Evolutionary conservation across 768 basidiomycete species (phyloP).

Genomic region (Kwoniella dejecticola): DNA sequence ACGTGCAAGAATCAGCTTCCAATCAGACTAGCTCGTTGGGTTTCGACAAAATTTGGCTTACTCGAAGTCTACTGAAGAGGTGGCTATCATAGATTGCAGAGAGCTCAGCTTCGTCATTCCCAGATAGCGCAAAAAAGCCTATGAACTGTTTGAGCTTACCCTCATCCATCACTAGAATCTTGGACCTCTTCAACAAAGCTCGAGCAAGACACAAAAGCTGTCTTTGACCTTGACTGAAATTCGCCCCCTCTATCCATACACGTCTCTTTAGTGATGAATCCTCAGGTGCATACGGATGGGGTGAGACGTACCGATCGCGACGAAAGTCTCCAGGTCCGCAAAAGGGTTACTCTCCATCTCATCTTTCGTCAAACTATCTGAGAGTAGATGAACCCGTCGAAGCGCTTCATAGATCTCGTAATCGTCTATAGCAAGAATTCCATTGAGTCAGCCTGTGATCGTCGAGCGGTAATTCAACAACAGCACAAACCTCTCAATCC

Average conservation of each 20-base stretch:
- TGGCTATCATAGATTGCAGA: slow-evolving; percentile 30
- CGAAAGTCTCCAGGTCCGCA: slow-evolving; percentile 48
- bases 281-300: neutral
- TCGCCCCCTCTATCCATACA: slow-evolving; percentile 32
- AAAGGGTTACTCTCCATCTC: slow-evolving; percentile 35
- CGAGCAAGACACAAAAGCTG: slow-evolving; percentile 54
- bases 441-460: too few species aligned
- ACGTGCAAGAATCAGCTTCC: neutral
- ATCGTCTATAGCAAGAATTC: slow-evolving; percentile 34
- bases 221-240: slow-evolving; percentile 53
- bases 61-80: slow-evolving; percentile 54
- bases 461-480: too few species aligned
- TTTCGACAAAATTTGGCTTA: too few species aligned
- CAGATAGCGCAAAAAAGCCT: too few species aligned
- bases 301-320: slow-evolving; percentile 41
- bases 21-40: too few species aligned
- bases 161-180: slow-evolving; percentile 55
- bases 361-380: slow-evolving; percentile 17
- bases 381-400: slow-evolving; percentile 46
- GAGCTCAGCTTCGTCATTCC: neutral
- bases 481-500: slow-evolving; percentile 34
- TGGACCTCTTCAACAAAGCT: slow-evolving; percentile 50
- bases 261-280: neutral
- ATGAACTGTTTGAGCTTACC: slow-evolving; percentile 25
- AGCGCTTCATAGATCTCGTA: slow-evolving; percentile 50